phyloP scores from a whole-genome alignment of 2,329 filamentous ascomycete species.

The Talaromyces sp. region DNA sequence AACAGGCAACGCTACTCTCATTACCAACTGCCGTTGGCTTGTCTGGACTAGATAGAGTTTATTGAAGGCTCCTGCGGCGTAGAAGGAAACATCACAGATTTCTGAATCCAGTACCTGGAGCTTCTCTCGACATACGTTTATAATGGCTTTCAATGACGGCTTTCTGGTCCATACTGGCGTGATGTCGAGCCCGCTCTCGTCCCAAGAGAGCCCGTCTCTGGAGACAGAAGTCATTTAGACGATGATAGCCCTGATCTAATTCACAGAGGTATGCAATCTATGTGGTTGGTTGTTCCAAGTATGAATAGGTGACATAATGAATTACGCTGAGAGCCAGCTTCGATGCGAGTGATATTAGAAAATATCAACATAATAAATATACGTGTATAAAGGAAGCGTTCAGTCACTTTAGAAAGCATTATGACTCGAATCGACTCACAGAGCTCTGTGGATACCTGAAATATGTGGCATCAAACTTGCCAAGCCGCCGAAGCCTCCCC shows the following conservation, averaged over 20 bases:
- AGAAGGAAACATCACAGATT: background rate
- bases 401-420: background rate
- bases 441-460: background rate
- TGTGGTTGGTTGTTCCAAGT: background rate
- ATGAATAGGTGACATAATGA: background rate
- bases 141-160: background rate
- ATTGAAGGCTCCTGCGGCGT: constrained; percentile 5
- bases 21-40: background rate
- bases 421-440: background rate
- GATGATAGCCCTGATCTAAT: background rate
- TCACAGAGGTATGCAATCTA: background rate
- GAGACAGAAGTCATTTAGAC: background rate
- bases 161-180: background rate
- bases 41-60: constrained; percentile 2
- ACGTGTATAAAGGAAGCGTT: background rate
- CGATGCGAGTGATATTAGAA: background rate
- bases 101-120: background rate
- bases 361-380: background rate
- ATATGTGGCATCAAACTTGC: background rate
- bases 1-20: constrained; percentile 2
- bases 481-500: constrained; percentile 1
- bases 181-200: background rate
- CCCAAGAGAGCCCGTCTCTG: background rate
- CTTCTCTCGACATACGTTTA: background rate
- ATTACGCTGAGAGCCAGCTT: background rate